Percentiles rank a stretch among this genome's conserved stretches.
phyloP scores from a whole-genome alignment of 768 basidiomycete genomes.

The Gautieria morchelliformis region DNA sequence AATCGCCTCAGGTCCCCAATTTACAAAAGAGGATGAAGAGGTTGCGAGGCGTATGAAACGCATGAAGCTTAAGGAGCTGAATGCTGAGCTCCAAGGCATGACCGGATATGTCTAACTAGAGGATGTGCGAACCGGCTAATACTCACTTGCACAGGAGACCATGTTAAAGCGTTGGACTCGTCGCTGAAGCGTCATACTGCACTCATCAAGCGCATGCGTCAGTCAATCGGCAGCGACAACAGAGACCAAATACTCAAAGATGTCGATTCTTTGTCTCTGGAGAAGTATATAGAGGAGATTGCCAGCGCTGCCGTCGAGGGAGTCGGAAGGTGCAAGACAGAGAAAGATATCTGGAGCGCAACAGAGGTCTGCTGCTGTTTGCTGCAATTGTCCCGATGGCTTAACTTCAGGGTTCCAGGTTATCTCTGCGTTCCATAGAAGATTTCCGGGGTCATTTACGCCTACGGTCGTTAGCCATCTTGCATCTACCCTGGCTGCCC shows the following conservation, averaged over 20 bases:
- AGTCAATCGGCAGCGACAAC: conserved; percentile 74
- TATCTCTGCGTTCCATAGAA: conserved; percentile 78
- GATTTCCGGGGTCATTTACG: conserved; percentile 76
- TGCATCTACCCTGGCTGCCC: conserved; percentile 43
- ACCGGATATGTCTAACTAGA: conserved; percentile 16
- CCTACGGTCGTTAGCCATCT: conserved; percentile 57
- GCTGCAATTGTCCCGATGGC: background rate
- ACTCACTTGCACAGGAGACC: conserved; percentile 34
- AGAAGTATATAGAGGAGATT: conserved; percentile 95
- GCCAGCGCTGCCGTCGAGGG: conserved; percentile 84
- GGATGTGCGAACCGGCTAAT: background rate
- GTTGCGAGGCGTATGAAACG: conserved; percentile 46
- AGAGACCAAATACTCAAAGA: conserved; percentile 87
- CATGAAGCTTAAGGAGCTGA: conserved; percentile 46
- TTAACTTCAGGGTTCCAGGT: conserved; percentile 41
- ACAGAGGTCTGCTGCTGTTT: conserved; percentile 60
- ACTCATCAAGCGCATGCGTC: conserved; percentile 86
- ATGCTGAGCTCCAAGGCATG: conserved; percentile 42
- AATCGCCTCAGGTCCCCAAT: conserved; percentile 12
- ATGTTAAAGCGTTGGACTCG: conserved; percentile 70
- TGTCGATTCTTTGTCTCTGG: conserved; percentile 78
- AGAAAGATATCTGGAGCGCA: conserved; percentile 85
- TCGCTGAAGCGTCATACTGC: conserved; percentile 95
- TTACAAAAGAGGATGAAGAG: conserved; percentile 44
- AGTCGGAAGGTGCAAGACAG: conserved; percentile 76